Conservation (phyloP, 2,329 filamentous ascomycete genomes). For the Penicillium sumatraense region DNA sequence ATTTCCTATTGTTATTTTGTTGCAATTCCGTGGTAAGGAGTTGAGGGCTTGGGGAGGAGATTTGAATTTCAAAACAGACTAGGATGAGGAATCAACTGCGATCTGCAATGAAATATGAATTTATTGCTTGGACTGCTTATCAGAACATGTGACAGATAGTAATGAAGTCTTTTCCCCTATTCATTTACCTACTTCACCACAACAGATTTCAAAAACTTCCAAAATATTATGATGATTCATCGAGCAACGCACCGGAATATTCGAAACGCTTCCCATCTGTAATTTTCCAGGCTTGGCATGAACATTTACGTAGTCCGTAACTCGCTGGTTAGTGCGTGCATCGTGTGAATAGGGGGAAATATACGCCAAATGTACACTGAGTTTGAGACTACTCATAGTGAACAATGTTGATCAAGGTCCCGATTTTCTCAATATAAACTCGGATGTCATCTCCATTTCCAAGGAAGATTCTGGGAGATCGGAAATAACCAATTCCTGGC, state of each 20-base stretch:
- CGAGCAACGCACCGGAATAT: background rate
- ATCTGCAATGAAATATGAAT: background rate
- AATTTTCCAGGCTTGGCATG: background rate
- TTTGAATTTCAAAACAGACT: background rate
- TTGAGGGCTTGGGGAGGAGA: background rate
- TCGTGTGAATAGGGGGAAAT: background rate
- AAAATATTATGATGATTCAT: background rate
- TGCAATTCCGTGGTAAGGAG: background rate
- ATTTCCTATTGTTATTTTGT: background rate
- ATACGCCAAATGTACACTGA: background rate
- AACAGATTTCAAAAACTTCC: background rate
- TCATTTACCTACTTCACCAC: background rate
- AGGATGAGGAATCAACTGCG: background rate
- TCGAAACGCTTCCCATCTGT: background rate
- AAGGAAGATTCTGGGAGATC: conserved; percentile 29
- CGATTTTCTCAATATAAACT: conserved; percentile 35
- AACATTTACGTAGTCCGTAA: background rate
- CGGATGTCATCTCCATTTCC: conserved; percentile 35
- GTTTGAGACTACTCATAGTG: conserved; percentile 23
- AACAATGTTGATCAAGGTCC: conserved; percentile 36
- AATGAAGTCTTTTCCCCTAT: background rate
- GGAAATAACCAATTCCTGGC: conserved; percentile 37
- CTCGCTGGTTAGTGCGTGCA: background rate
- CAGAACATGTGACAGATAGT: background rate
- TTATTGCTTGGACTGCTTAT: background rate